Evolutionary conservation across 1,284 basidiomycete genomes (phyloP).

Genomic region (Heterobasidion parviporum): DNA sequence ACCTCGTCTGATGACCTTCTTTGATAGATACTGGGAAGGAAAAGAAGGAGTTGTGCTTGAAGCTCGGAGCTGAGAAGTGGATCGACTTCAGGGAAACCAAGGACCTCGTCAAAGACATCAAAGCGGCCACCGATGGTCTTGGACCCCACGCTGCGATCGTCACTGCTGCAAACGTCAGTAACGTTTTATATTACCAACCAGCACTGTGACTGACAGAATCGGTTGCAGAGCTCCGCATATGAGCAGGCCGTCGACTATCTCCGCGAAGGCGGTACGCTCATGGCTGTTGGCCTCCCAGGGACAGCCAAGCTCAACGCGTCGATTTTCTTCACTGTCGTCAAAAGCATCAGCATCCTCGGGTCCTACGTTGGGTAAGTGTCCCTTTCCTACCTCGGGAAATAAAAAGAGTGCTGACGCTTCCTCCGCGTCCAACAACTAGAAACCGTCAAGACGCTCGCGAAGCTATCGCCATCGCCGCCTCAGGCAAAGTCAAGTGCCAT

Average conservation of each 20-base stretch:
- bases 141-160: conserved; percentile 75
- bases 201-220: no score
- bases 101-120: conserved; percentile 55
- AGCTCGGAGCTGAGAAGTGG: conserved; percentile 73
- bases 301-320: conserved; percentile 51
- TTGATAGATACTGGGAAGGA: conserved; percentile 59
- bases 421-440: conserved; percentile 11
- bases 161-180: conserved; percentile 38
- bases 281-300: conserved; percentile 68
- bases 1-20: no score
- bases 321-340: conserved; percentile 72
- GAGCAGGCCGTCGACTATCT: conserved; percentile 66
- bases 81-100: conserved; percentile 69
- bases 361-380: conserved; percentile 51
- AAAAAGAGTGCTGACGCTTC: not conserved
- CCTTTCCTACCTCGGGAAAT: not conserved
- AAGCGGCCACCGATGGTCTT: conserved; percentile 56
- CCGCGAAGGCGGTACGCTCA: conserved; percentile 53
- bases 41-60: conserved; percentile 61
- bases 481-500: conserved; percentile 57
- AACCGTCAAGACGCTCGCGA: conserved; percentile 70
- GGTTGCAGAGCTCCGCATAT: conserved; percentile 45
- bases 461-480: conserved; percentile 63
- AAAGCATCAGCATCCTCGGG: conserved; percentile 57
- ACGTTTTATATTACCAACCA: no score